Evolutionary conservation across 192 early-diverging fungal species (phyloP).

Genomic region (Podila verticillata): DNA sequence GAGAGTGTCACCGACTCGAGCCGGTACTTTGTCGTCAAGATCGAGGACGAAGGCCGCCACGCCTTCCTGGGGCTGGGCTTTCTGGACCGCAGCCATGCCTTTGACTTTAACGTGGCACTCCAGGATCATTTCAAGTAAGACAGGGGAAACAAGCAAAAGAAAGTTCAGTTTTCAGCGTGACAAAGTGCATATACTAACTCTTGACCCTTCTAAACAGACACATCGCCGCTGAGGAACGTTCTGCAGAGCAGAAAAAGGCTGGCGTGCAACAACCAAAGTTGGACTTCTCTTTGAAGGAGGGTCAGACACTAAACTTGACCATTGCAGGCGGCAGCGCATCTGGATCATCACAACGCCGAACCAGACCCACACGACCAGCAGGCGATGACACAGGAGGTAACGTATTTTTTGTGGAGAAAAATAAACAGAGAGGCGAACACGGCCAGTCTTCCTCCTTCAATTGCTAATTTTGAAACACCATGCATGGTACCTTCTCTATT

Average conservation of each 20-base stretch:
- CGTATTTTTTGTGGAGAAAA: not conserved
- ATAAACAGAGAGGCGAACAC: no score
- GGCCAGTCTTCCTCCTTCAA: no score
- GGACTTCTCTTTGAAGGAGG: slow-evolving; percentile 84
- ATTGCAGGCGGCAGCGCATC: slow-evolving; percentile 66
- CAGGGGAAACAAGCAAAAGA: not conserved
- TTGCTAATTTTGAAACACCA: no score
- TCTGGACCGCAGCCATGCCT: slow-evolving; percentile 79
- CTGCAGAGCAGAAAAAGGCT: slow-evolving; percentile 41
- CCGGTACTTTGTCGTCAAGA: slow-evolving; percentile 87
- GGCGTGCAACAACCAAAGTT: slow-evolving; percentile 61
- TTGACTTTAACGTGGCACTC: slow-evolving; percentile 92
- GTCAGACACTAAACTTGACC: slow-evolving; percentile 79
- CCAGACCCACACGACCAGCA: slow-evolving; percentile 28
- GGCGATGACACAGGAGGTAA: slow-evolving; percentile 19
- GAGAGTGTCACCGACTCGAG: slow-evolving; percentile 86
- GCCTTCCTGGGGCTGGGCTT: slow-evolving; percentile 91
- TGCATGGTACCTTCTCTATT: not conserved
- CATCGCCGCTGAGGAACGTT: slow-evolving; percentile 57
- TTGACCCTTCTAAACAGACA: slow-evolving; percentile 43
- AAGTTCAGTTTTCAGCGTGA: not conserved
- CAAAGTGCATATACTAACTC: not conserved
- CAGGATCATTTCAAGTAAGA: slow-evolving; percentile 82
- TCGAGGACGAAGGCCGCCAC: slow-evolving; percentile 79
- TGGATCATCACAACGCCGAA: slow-evolving; percentile 26